Base-by-base conservation (phyloP, 805 yeast genomes). In the Zygotorulaspora sp. region DNA sequence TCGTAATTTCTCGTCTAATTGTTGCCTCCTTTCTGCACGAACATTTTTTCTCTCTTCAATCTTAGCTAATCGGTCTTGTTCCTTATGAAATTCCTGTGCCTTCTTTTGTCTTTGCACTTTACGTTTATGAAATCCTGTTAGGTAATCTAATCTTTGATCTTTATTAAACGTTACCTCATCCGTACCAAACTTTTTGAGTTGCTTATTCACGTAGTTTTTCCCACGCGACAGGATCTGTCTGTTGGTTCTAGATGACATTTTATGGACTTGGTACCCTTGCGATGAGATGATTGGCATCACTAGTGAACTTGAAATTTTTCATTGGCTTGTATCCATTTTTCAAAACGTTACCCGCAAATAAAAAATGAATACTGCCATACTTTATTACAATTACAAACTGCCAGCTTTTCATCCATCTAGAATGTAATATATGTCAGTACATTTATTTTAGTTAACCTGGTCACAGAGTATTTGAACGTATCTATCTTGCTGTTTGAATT, bases 91-190 rank as follows among this genome's bases (percentile, higher is more conserved):
- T 43, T 75, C 85, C 49, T 77, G 78, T 0, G 97, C 97, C 47
- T 81, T 79, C 65, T 87, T 89, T 64, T 84, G 83, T 60, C 97
- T 74, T 55, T 84, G 84, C 12, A 90, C 59, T 59, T 90, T 90
- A 55, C 98, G 75, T 65, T 90, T 90, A 62, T 92, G 97, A 62
- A 90, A 90, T 27, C 98, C 98, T 2, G 97, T 90, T 49, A 90
- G 66, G 60, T 79, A 90, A 44, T 90, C 95, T 60, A 71, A 65
- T 58, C 97, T 67, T n/a, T 83, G 74, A 13, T 74, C 83, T 46
- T 78, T 76, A 62, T 92, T 92, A 59, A 88, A 92, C 2, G 75
- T 77, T 19, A 92, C 94, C 59, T 87, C 96, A 18, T 77, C 89
- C 2, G 85, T 88, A 26, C 87, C 72, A 55, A 74, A 76, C 57